phyloP scores from a whole-genome alignment of 768 basidiomycete genomes.

The Hygrophoropsis aurantiaca region DNA sequence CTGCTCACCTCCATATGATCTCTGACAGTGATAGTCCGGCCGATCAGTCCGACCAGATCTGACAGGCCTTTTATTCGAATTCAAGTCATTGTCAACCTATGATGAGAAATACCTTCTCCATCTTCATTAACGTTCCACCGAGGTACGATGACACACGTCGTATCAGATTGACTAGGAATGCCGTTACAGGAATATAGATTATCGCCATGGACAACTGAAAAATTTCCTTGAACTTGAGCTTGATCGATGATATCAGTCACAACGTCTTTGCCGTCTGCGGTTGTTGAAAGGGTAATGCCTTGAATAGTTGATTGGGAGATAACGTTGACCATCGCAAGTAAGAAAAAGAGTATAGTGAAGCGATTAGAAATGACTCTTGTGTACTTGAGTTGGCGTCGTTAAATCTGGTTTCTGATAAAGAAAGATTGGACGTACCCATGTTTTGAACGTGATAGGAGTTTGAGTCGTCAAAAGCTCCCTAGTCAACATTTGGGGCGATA shows the following conservation, averaged over 20 bases:
- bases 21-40: too few relatives aligned
- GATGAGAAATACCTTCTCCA: too few relatives aligned
- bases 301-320: slow-evolving; percentile 43
- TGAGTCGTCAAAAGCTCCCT: not conserved
- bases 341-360: slow-evolving; percentile 48
- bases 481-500: not conserved
- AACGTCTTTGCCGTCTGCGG: slow-evolving; percentile 30
- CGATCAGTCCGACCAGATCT: too few relatives aligned
- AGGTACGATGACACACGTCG: slow-evolving; percentile 18
- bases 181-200: slow-evolving; percentile 37
- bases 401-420: not conserved
- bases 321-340: slow-evolving; percentile 43
- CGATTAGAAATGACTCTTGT: slow-evolving; percentile 49
- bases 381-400: slow-evolving; percentile 31
- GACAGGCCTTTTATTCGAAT: not conserved
- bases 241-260: slow-evolving; percentile 33
- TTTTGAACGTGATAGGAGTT: not conserved
- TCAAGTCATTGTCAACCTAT: slow-evolving; percentile 2
- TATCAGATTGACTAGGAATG: slow-evolving; percentile 31
- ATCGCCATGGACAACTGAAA: slow-evolving; percentile 16
- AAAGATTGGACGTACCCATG: slow-evolving; percentile 12
- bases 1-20: too few relatives aligned
- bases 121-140: slow-evolving; percentile 9
- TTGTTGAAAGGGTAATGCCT: slow-evolving; percentile 36
- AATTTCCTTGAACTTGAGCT: slow-evolving; percentile 23